A percentile compares a stretch with the other conserved stretches of the same genome.
Evolutionary conservation across 495 filamentous ascomycete species (phyloP).

Genomic region (Bombardia bombarda): DNA sequence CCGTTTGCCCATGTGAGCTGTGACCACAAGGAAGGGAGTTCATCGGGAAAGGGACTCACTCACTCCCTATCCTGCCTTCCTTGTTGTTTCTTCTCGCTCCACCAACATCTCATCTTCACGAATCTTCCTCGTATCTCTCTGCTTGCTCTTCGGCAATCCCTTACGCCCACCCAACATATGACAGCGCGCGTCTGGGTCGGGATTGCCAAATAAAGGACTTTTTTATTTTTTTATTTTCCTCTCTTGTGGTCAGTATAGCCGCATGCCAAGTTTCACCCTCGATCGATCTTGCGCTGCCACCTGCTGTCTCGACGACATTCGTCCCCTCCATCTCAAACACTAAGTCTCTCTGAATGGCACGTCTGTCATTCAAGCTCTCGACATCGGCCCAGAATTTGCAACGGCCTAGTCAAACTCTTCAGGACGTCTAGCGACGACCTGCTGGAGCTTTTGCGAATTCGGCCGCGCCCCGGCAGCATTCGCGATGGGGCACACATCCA

Average conservation of each 20-base stretch:
- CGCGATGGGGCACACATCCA: constrained; percentile 42
- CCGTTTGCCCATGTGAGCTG: no score
- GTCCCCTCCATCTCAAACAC: background rate
- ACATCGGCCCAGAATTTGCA: no score
- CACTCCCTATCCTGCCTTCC: background rate
- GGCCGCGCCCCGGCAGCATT: background rate
- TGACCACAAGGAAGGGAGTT: no score
- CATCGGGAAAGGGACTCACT: background rate
- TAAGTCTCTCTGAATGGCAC: background rate
- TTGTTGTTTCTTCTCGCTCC: background rate
- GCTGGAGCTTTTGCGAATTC: background rate
- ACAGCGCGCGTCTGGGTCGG: background rate
- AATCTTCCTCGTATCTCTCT: background rate
- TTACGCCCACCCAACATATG: background rate
- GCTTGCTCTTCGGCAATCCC: background rate
- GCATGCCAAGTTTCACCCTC: no score
- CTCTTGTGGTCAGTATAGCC: no score
- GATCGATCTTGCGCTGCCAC: no score
- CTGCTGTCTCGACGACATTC: background rate
- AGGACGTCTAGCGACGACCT: background rate
- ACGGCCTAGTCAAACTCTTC: no score
- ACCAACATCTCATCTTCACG: background rate
- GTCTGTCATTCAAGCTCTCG: no score
- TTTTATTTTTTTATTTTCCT: no score
- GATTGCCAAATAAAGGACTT: no score